Base-by-base conservation (phyloP, 345 rosid genomes). In the Geranium rotundifolium region DNA sequence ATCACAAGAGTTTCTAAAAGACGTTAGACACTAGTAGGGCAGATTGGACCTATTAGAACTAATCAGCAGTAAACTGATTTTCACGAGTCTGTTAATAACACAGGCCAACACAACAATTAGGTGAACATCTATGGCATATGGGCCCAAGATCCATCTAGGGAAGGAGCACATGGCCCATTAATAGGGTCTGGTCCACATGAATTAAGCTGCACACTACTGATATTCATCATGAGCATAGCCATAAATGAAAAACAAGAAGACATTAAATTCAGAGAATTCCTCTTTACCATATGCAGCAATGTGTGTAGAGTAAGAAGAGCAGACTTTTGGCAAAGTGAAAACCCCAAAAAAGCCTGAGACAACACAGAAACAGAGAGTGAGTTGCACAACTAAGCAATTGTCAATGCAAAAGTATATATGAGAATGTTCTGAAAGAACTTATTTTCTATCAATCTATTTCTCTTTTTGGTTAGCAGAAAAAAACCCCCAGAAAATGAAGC, bases 261-360 rank as follows among this genome's bases (percentile, higher is more conserved):
- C 23, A 50, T 7, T 5, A 34, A 30, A 17, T 34, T 49, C 29
- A 17, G 30, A 19, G 46, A 29, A 16, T 8, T 18, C 7, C 56
- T 31, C 12, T 64, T 70, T 80, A 93, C 99, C 97, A 58, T 77
- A 84, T 2, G 80, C 83, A 17, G 89, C 73, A 67, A 86, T 67
- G 72, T 78, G 89, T 1, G 73, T 41, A 50, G 92, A 90, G 72
- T 83, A 86, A 0, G 80, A 74, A 68, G 83, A 84, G 82, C 83
- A 88, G 69, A 85, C 76, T 78, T 80, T 90, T 46, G 97, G 97
- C 27, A 88, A 65, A 5, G 77, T 79, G 71, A 93, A 93, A 67
- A 80, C 86, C 64, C 85, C 90, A 39, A 93, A 76, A 75, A 93
- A 90, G 13, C 97, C 99, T 88, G 91, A n/a, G 61, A 12, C 55